Evolutionary conservation across 495 filamentous ascomycete species (phyloP).

Genomic region (Arthonia radiata): DNA sequence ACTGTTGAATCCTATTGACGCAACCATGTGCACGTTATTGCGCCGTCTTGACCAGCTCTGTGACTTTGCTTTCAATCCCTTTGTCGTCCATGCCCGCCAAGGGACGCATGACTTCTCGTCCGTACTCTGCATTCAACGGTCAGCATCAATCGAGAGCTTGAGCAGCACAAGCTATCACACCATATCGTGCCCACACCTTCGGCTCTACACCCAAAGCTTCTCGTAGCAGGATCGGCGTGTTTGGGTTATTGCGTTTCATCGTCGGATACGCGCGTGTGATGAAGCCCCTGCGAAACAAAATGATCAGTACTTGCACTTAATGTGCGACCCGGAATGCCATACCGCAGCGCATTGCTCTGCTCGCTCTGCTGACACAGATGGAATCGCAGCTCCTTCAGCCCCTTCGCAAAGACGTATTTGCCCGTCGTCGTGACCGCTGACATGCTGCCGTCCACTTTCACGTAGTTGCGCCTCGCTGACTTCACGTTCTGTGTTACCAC

Average conservation of each 20-base stretch:
- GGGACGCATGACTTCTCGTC: too few relatives aligned
- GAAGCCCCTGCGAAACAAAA: slow-evolving; percentile 41
- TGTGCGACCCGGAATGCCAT: slow-evolving; percentile 8
- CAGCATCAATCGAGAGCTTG: slow-evolving; percentile 3
- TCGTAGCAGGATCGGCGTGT: slow-evolving; percentile 80
- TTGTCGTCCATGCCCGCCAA: slow-evolving; percentile 57
- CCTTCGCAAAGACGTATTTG: slow-evolving; percentile 75
- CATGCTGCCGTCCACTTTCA: too few relatives aligned
- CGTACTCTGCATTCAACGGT: too few relatives aligned
- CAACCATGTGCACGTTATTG: slow-evolving; percentile 4
- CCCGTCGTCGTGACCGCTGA: slow-evolving; percentile 49
- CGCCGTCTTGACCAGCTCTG: slow-evolving; percentile 46
- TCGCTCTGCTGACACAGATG: slow-evolving; percentile 85
- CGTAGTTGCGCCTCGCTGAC: too few relatives aligned
- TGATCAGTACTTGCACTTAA: slow-evolving; percentile 2
- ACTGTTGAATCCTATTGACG: too few relatives aligned
- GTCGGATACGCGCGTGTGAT: slow-evolving; percentile 78
- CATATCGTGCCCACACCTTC: slow-evolving; percentile 77
- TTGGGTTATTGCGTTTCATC: slow-evolving; percentile 97
- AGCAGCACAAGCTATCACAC: slow-evolving; percentile 16
- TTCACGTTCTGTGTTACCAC: too few relatives aligned
- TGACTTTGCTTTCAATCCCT: slow-evolving; percentile 75
- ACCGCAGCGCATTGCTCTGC: slow-evolving; percentile 69
- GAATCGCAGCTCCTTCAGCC: slow-evolving; percentile 88
- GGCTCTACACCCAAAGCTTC: slow-evolving; percentile 66